Base-by-base conservation (phyloP, 352 stramenopile genomes). In the Peronospora belbahrii region DNA sequence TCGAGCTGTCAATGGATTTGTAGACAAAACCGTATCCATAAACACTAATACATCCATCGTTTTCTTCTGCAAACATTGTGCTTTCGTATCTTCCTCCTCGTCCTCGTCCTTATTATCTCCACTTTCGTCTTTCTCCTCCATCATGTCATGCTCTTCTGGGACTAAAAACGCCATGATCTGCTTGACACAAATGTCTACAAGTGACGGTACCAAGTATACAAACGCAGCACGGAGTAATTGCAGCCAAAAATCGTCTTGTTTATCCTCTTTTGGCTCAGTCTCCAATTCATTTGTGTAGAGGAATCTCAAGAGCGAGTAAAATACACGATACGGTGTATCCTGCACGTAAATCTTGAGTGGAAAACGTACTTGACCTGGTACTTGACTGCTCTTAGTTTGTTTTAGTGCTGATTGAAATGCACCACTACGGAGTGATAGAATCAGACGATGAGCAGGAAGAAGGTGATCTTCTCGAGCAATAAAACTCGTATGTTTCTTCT, bases 271-370 rank as follows among this genome's bases (percentile, higher is more conserved):
- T 8, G 38, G 34, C 1, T 51, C 41, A 32, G 19, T 17, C 1
- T 24, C 38, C 23, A 85, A 52, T 24, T 90, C 66, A 35, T 84
- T 83, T n/a, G 74, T 86, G 59, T 93, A 93, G 19, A 93, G 44
- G 39, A 79, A 93, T 18, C 67, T 52, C 30, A 92, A 48, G 38
- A 92, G 41, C 30, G 69, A 65, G 15, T 75, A 71, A 56, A 92
- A 90, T 3, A 86, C 71, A 8, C 47, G 58, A 32, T 82, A 88
- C 9, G 81, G 50, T n/a, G 81, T 92, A 54, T 92, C 78, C 40
- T 88, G 70, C 13, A 92, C 64, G 57, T 87, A 49, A 35, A 92
- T 87, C 48, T 87, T 87, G 22, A 93, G 61, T 9, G 78, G 81
- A 23, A 93, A 88, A 5, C 77, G 72, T 33, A 90, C 66, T 48